Evolutionary conservation across 345 rosid species (phyloP), one percentile per base, ranked within the genome.

Genomic region (Turritis glabra): DNA sequence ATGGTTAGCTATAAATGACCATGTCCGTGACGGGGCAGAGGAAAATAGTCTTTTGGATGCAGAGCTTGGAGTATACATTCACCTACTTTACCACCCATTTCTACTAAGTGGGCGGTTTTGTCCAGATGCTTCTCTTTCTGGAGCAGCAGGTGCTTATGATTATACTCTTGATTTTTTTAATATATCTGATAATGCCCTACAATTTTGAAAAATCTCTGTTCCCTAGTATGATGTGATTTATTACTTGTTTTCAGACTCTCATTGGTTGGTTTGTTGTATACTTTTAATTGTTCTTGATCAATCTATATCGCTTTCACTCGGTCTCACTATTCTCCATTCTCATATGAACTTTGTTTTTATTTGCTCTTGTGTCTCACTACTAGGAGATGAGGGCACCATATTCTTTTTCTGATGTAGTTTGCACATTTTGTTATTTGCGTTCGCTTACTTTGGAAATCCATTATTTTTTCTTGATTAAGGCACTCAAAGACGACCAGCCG

Each of bases 101-200:
- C 75, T 90, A 69, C 91, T 92, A 22, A 89, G 77, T 79, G 99
- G 99, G 23, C 85, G 99, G 59, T 95, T 85, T 67, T 95, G 99
- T 86, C 92, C 94, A 41, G 99, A 95, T 86, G 94, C 91, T 83
- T 92, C 99, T 58, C 86, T 91, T 47, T 77, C 85, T 64, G 97
- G 99, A 69, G 82, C 99, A 78, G 73, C 97, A 86, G 98, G 99
- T 92, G 77, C 78, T 21, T 71, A 77, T 41, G 57, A 54, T 55
- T 43, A 61, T 19, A 54, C 43, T 73, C 63, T 58, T 19, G 10
- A n/a, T 40, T 19, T 21, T 15, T 21, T 6, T 26, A 21, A 12
- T 15, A 53, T 9, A n/a, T 51, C 11, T 64, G 2, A 73, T 25
- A 26, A 22, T 37, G n/a, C 71, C 27, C 40, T 21, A 41, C 33